These are phyloP conservation scores for Monilinia fructigena DNA, from an alignment of 2,329 filamentous ascomycete genomes.

Conservation along the genomic window DNA sequence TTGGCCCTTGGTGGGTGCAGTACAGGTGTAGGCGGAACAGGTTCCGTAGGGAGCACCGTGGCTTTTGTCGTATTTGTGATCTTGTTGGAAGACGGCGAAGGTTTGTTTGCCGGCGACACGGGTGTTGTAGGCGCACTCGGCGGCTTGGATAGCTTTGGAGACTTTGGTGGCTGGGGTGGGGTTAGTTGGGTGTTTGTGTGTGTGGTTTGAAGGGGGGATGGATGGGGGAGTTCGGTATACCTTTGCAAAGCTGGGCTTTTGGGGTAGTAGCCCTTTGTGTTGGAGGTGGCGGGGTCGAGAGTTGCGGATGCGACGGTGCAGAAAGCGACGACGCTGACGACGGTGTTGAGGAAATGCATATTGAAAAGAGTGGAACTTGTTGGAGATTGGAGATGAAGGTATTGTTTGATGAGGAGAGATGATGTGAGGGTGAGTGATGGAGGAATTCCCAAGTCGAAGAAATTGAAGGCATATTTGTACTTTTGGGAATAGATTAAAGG, in stretches of 20 bases:
- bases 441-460: background rate
- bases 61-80: background rate
- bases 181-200: background rate
- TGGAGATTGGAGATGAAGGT: background rate
- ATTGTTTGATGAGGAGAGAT: background rate
- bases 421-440: background rate
- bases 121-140: slow-evolving; percentile 19
- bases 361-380: background rate
- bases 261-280: slow-evolving; percentile 12
- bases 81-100: slow-evolving; percentile 19
- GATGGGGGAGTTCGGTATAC: background rate
- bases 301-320: slow-evolving; percentile 13
- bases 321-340: slow-evolving; percentile 14
- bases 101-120: slow-evolving; percentile 4
- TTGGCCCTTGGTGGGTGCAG: background rate
- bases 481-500: background rate
- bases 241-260: background rate
- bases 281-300: slow-evolving; percentile 10
- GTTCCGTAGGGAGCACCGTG: slow-evolving; percentile 16
- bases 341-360: slow-evolving; percentile 13
- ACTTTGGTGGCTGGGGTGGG: background rate
- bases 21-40: slow-evolving; percentile 12
- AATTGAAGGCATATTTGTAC: slow-evolving; percentile 11
- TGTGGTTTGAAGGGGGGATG: background rate
- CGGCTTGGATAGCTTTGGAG: slow-evolving; percentile 18